These are phyloP conservation scores for Jasminum sambac DNA, from an alignment of 257 asterid species.

Conservation along the genomic window DNA sequence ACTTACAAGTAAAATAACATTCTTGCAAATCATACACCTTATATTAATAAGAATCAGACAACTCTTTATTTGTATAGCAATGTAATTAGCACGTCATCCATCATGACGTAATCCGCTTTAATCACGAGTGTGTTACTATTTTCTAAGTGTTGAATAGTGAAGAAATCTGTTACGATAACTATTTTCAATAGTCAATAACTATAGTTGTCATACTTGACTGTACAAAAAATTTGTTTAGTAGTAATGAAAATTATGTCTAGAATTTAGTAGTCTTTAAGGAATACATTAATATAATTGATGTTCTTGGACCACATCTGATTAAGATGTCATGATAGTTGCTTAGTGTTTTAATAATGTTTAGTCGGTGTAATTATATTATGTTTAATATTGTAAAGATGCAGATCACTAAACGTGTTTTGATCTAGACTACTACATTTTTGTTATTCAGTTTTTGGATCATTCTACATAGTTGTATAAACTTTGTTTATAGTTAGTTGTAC, in stretches of 20 bases:
- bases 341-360: not conserved
- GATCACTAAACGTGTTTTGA: too few species aligned
- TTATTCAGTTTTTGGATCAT: too few species aligned
- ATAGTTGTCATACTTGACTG: not conserved
- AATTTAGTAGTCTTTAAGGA: not conserved
- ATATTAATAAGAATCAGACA: too few species aligned
- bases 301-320: not conserved
- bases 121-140: too few species aligned
- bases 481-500: too few species aligned
- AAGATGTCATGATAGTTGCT: not conserved
- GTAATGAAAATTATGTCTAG: not conserved
- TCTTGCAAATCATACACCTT: not conserved
- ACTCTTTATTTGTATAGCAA: not conserved
- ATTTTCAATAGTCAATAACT: not conserved
- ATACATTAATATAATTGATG: not conserved
- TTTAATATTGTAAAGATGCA: not conserved
- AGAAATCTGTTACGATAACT: not conserved
- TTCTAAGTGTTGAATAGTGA: too few species aligned
- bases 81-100: not conserved
- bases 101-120: too few species aligned
- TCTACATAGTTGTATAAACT: too few species aligned
- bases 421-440: too few species aligned
- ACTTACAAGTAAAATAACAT: not conserved
- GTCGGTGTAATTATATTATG: not conserved
- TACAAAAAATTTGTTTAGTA: too few species aligned